Conservation (phyloP, 306 rosid genomes). For the Hippophae rhamnoides region DNA sequence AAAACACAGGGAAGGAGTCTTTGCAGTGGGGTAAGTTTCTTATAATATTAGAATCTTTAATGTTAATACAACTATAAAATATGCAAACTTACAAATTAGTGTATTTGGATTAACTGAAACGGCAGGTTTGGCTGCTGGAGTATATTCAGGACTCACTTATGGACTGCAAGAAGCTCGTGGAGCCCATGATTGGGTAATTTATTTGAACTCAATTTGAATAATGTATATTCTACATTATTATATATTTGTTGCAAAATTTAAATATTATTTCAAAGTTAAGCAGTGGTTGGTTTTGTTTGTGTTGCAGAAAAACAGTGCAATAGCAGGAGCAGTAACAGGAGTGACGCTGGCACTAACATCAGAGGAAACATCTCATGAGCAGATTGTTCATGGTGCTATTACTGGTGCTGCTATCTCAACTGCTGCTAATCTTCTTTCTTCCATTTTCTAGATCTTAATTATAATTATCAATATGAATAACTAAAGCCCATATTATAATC, state of each 20-base stretch:
- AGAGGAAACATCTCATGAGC: conserved; percentile 61
- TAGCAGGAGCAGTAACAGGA: conserved; percentile 79
- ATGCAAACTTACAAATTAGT: neutral
- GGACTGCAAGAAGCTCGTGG: conserved; percentile 86
- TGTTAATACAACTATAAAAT: neutral
- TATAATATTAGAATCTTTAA: neutral
- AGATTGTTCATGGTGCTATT: conserved; percentile 69
- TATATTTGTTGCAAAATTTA: neutral
- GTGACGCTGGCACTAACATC: conserved; percentile 62
- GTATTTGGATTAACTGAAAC: neutral
- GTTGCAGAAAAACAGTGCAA: conserved; percentile 77
- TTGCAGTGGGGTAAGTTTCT: neutral
- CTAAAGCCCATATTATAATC: no score
- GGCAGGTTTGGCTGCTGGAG: conserved; percentile 77
- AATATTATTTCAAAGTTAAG: no score
- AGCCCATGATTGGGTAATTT: conserved; percentile 71
- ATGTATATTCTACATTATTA: neutral
- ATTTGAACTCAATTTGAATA: neutral
- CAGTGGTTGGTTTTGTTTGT: neutral
- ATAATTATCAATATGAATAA: no score
- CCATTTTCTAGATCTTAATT: conserved; percentile 34
- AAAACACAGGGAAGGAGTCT: conserved; percentile 67
- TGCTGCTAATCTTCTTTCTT: conserved; percentile 70
- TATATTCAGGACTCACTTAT: conserved; percentile 77
- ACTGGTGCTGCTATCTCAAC: conserved; percentile 85